These are phyloP conservation scores for Neonectria coccinea DNA, from an alignment of 2,329 filamentous ascomycete species.

Conservation along the genomic window DNA sequence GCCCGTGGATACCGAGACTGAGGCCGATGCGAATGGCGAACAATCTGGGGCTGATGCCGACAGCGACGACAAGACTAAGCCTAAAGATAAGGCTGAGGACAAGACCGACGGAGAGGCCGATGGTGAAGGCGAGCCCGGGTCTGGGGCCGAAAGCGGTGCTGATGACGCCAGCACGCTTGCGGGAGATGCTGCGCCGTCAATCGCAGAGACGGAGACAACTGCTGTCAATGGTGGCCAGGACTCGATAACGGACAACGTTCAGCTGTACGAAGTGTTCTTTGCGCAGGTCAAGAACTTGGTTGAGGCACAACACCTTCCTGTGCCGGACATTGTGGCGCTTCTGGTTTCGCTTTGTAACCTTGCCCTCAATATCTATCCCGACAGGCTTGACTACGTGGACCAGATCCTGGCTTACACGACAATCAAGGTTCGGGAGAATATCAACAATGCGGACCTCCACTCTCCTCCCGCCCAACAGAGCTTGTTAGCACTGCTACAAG, in stretches of 20 bases:
- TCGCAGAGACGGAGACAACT: constrained; percentile 61
- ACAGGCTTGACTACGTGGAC: constrained; percentile 92
- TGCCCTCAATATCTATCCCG: constrained; percentile 94
- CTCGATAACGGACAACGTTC: constrained; percentile 73
- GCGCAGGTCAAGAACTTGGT: constrained; percentile 94
- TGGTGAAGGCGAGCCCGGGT: constrained; percentile 34
- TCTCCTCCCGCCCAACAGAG: constrained; percentile 88
- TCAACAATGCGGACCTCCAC: constrained; percentile 95
- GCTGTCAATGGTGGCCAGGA: constrained; percentile 61
- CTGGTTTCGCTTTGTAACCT: constrained; percentile 95
- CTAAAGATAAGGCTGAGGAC: constrained; percentile 44
- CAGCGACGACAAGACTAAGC: constrained; percentile 37
- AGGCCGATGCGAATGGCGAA: constrained; percentile 51
- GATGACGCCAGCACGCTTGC: constrained; percentile 48
- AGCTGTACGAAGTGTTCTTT: constrained; percentile 97
- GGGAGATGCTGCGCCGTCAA: constrained; percentile 53
- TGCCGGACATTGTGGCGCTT: constrained; percentile 94
- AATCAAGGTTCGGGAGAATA: constrained; percentile 86
- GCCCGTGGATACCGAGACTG: constrained; percentile 32
- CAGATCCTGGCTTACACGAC: constrained; percentile 92
- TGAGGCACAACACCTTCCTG: constrained; percentile 88
- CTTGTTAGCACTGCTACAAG: constrained; percentile 88
- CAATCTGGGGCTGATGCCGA: constrained; percentile 47
- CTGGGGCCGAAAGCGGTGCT: constrained; percentile 40
- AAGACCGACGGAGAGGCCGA: constrained; percentile 41